Conservation (phyloP, 176 grass and related monocot species). For the Juncus inflexus region DNA sequence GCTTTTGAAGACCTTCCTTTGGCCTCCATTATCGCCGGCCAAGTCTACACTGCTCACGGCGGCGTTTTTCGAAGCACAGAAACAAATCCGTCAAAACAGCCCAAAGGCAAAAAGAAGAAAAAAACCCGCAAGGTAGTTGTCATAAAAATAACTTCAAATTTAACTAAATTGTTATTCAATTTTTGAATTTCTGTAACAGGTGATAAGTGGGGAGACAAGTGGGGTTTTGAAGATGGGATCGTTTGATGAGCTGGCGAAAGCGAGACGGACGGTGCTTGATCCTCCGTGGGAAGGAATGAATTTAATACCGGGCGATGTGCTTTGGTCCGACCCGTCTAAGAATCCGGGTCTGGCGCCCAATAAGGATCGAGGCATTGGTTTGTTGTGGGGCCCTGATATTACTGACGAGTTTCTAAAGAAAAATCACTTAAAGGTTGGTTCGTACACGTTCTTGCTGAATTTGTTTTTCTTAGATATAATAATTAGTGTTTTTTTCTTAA, state of each 20-base stretch:
- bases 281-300: constrained; percentile 86
- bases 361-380: constrained; percentile 92
- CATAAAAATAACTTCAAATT: too few relatives aligned
- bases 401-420: constrained; percentile 82
- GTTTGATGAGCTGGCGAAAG: constrained; percentile 70
- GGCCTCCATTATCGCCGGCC: constrained; percentile 81
- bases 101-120: constrained; percentile 32
- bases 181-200: background rate
- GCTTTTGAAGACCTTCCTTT: constrained; percentile 96
- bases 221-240: constrained; percentile 67
- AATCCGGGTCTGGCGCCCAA: constrained; percentile 68
- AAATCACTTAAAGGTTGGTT: constrained; percentile 80
- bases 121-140: constrained; percentile 39
- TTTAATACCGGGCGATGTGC: constrained; percentile 93
- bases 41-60: constrained; percentile 91
- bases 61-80: constrained; percentile 66
- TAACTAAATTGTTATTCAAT: too few relatives aligned
- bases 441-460: constrained; percentile 10
- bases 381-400: constrained; percentile 95
- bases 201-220: constrained; percentile 26
- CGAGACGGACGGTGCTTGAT: constrained; percentile 91
- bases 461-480: background rate
- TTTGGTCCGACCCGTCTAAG: constrained; percentile 90
- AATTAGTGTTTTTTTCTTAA: constrained; percentile 27
- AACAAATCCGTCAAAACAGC: constrained; percentile 45